Evolutionary conservation across 164 flowering plant species (phyloP).

Genomic region (Hamamelis virginiana): DNA sequence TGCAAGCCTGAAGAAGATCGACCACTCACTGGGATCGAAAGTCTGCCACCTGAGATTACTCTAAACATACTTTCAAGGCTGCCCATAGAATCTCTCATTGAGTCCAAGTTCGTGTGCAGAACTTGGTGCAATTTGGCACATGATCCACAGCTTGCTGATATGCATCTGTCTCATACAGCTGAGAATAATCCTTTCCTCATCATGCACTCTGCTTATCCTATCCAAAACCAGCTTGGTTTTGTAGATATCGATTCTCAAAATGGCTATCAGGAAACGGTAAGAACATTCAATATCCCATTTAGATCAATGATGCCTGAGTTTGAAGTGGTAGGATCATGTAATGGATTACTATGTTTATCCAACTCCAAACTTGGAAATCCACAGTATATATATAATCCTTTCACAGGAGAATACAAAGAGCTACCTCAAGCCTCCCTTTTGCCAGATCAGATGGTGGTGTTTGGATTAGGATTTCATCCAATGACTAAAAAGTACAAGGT

Average conservation of each 20-base stretch:
- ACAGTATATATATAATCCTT: too few relatives aligned
- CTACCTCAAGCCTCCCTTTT: too few relatives aligned
- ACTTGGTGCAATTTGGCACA: constrained; percentile 8
- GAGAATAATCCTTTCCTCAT: constrained; percentile 12
- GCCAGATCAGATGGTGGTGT: too few relatives aligned
- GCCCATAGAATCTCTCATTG: constrained; percentile 4
- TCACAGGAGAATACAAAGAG: too few relatives aligned
- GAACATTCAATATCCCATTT: not conserved
- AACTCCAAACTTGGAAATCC: too few relatives aligned
- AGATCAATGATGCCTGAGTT: constrained; percentile 5
- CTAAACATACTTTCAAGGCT: too few relatives aligned
- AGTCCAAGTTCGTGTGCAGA: constrained; percentile 14
- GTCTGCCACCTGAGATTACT: constrained; percentile 16
- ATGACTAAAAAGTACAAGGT: too few relatives aligned
- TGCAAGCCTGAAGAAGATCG: not conserved
- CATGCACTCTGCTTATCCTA: not conserved
- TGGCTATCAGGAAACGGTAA: not conserved
- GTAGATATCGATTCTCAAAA: not conserved
- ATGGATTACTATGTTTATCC: too few relatives aligned
- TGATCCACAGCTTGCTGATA: constrained; percentile 2
- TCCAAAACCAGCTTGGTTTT: constrained; percentile 2
- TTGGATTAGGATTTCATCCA: too few relatives aligned
- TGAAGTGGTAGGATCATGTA: too few relatives aligned
- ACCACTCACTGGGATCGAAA: not conserved
- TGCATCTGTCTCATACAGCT: constrained; percentile 2